These are phyloP conservation scores for Thelonectria rubi DNA, from an alignment of 2,329 filamentous ascomycete species.

Conservation along the genomic window DNA sequence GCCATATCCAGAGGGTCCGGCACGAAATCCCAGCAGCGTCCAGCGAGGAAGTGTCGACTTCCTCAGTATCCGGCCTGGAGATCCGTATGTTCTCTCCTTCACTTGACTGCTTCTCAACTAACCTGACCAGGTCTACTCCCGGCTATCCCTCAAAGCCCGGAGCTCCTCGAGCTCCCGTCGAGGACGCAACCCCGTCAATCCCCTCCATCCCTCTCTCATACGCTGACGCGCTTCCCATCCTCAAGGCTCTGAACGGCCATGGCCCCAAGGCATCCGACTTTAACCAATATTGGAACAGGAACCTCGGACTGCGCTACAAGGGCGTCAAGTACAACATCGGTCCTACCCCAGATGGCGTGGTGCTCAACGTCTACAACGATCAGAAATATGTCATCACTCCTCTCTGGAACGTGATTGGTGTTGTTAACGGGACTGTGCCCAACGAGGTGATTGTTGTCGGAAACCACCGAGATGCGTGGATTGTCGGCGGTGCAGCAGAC, in stretches of 20 bases:
- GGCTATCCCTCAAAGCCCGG: slow-evolving; percentile 94
- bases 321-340: slow-evolving; percentile 87
- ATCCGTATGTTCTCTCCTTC: slow-evolving; percentile 64
- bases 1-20: slow-evolving; percentile 85
- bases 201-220: slow-evolving; percentile 94
- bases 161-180: slow-evolving; percentile 76
- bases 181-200: slow-evolving; percentile 79
- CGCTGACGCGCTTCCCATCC: slow-evolving; percentile 81
- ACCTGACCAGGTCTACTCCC: slow-evolving; percentile 72
- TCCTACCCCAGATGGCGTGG: slow-evolving; percentile 76
- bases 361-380: slow-evolving; percentile 78
- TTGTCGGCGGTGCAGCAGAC: slow-evolving; percentile 83
- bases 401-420: slow-evolving; percentile 90
- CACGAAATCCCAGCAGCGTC: slow-evolving; percentile 86
- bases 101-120: slow-evolving; percentile 13
- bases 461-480: slow-evolving; percentile 94
- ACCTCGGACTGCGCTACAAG: slow-evolving; percentile 78
- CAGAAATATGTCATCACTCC: slow-evolving; percentile 85
- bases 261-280: slow-evolving; percentile 81
- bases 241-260: slow-evolving; percentile 90
- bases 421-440: slow-evolving; percentile 86
- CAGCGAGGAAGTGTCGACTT: slow-evolving; percentile 90
- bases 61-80: slow-evolving; percentile 72
- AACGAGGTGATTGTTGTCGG: slow-evolving; percentile 90
- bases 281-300: slow-evolving; percentile 74